Evolutionary conservation across 1,139 yeast species (phyloP).

Genomic region (Eremothecium cymbalariae): DNA sequence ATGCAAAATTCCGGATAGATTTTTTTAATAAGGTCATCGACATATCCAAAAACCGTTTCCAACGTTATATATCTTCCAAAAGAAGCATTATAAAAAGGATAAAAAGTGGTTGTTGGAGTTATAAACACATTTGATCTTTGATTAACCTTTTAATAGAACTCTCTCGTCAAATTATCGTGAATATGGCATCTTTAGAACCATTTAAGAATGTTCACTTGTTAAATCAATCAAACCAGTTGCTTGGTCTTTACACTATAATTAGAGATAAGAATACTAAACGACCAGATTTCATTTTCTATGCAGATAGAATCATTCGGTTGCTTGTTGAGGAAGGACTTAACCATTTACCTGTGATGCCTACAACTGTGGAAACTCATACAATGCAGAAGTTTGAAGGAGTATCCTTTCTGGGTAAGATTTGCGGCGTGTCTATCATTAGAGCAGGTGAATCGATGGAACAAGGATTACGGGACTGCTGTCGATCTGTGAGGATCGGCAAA

Average conservation of each 20-base stretch:
- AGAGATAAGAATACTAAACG: constrained; percentile 72
- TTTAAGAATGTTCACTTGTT: constrained; percentile 55
- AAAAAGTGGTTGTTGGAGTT: too few relatives aligned
- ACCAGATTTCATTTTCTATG: constrained; percentile 88
- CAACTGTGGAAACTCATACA: constrained; percentile 67
- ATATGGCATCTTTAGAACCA: constrained; percentile 32
- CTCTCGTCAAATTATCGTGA: too few relatives aligned
- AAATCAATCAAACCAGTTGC: constrained; percentile 82
- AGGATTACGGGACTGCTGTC: constrained; percentile 93
- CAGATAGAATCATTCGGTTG: constrained; percentile 87
- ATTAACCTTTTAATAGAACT: too few relatives aligned
- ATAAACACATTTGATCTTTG: too few relatives aligned
- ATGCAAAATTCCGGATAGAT: too few relatives aligned
- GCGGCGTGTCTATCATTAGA: constrained; percentile 94
- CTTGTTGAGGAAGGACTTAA: constrained; percentile 93
- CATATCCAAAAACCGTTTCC: too few relatives aligned
- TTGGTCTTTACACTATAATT: constrained; percentile 81
- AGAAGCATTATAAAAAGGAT: too few relatives aligned
- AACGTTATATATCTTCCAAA: too few relatives aligned
- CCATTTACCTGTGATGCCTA: constrained; percentile 73
- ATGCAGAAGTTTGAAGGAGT: constrained; percentile 70
- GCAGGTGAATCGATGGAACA: constrained; percentile 99
- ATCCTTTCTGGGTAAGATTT: constrained; percentile 78
- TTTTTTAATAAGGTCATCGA: too few relatives aligned
- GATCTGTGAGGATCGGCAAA: constrained; percentile 93